These are phyloP conservation scores for Emergomyces orientalis DNA, from an alignment of 2,329 filamentous ascomycete genomes.

Conservation along the genomic window DNA sequence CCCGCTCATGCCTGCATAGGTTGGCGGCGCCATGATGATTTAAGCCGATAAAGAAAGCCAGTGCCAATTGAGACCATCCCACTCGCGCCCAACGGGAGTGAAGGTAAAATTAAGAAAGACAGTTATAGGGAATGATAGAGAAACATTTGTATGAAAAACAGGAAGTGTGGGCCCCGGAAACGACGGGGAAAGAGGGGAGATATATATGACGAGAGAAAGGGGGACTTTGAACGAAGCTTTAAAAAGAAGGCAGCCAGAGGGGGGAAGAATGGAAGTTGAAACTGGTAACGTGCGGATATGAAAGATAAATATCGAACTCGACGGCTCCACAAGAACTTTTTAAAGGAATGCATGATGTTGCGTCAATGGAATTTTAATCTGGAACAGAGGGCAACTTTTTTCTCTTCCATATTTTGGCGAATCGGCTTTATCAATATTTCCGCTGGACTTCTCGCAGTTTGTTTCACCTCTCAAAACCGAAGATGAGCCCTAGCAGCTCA, in stretches of 20 bases:
- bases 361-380: neutral
- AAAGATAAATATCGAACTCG: neutral
- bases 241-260: neutral
- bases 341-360: neutral
- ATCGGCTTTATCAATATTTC: neutral
- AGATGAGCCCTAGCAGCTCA: neutral
- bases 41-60: neutral
- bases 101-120: neutral
- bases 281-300: neutral
- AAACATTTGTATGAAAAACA: neutral
- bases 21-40: neutral
- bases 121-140: no score
- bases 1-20: constrained; percentile 46
- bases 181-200: neutral
- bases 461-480: neutral
- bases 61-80: neutral
- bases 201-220: neutral
- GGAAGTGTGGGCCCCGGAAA: neutral
- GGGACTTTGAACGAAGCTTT: neutral
- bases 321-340: neutral
- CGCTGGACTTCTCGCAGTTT: neutral
- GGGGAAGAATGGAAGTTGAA: neutral
- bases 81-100: neutral
- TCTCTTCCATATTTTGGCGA: neutral
- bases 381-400: neutral